phyloP scores from a whole-genome alignment of 768 basidiomycete genomes.

The Ephemerocybe angulata region DNA sequence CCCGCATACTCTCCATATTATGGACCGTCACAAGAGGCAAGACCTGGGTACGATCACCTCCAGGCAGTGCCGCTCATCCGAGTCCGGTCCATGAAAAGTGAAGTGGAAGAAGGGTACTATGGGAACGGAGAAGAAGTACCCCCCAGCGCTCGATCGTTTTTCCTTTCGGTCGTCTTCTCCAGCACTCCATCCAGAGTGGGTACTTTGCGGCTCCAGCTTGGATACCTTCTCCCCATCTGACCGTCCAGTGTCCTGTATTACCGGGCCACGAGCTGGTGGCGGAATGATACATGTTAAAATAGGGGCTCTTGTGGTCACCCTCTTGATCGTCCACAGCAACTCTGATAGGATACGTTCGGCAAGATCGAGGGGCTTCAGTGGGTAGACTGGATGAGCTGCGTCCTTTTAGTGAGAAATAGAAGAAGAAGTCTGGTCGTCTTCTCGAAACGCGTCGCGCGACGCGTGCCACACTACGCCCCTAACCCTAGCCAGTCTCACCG shows the following conservation, averaged over 20 bases:
- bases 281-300: not conserved
- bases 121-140: not conserved
- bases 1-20: not conserved
- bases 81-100: not conserved
- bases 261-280: not conserved
- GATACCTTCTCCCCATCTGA: too few species aligned
- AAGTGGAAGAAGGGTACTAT: not conserved
- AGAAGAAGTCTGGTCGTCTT: not conserved
- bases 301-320: not conserved
- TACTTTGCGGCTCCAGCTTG: not conserved
- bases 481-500: not conserved
- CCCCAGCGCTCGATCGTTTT: not conserved
- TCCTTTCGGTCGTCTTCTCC: not conserved
- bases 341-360: not conserved
- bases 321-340: not conserved
- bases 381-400: not conserved
- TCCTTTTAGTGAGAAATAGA: not conserved
- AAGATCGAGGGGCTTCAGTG: not conserved
- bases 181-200: not conserved
- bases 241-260: not conserved
- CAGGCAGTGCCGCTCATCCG: not conserved
- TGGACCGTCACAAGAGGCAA: not conserved
- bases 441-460: slow-evolving; percentile 4
- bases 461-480: not conserved
- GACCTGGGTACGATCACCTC: not conserved